These are phyloP conservation scores for Brettanomyces nanus DNA, from an alignment of 805 yeast species.

Conservation along the genomic window DNA sequence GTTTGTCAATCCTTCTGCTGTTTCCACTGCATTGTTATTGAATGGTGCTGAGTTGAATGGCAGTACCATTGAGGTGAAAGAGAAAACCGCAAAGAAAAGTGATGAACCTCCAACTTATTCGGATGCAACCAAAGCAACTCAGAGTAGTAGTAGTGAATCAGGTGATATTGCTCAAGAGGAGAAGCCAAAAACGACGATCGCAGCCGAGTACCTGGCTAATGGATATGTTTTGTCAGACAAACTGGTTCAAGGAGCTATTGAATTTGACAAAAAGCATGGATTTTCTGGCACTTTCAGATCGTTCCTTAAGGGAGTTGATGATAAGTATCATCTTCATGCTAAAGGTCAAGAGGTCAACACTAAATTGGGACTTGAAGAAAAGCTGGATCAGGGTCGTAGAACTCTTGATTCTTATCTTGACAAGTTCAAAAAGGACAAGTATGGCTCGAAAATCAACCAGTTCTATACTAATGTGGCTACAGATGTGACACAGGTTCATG, in stretches of 20 bases:
- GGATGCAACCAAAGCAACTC: constrained; percentile 10
- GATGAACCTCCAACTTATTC: not conserved
- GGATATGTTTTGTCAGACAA: constrained; percentile 64
- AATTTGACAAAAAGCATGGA: constrained; percentile 59
- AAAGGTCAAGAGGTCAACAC: constrained; percentile 38
- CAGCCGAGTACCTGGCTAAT: constrained; percentile 69
- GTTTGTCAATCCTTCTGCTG: constrained; percentile 53
- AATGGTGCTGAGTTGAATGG: constrained; percentile 71
- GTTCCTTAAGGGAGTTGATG: constrained; percentile 48
- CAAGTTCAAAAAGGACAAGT: constrained; percentile 34
- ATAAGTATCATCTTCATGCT: constrained; percentile 52
- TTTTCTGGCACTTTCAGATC: constrained; percentile 45
- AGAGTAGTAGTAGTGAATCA: constrained; percentile 10
- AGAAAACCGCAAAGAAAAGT: constrained; percentile 10
- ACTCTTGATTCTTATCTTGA: constrained; percentile 39
- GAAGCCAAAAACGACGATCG: constrained; percentile 66
- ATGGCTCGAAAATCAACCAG: constrained; percentile 52
- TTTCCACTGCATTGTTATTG: constrained; percentile 60
- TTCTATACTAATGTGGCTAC: constrained; percentile 49
- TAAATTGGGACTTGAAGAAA: constrained; percentile 33
- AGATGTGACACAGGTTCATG: constrained; percentile 58
- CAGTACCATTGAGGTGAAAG: constrained; percentile 39
- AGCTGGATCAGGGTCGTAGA: constrained; percentile 28
- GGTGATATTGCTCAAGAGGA: constrained; percentile 61
- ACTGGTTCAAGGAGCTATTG: constrained; percentile 51